These are phyloP conservation scores for Lindgomyces ingoldianus DNA, from an alignment of 495 filamentous ascomycete genomes.

Conservation along the genomic window DNA sequence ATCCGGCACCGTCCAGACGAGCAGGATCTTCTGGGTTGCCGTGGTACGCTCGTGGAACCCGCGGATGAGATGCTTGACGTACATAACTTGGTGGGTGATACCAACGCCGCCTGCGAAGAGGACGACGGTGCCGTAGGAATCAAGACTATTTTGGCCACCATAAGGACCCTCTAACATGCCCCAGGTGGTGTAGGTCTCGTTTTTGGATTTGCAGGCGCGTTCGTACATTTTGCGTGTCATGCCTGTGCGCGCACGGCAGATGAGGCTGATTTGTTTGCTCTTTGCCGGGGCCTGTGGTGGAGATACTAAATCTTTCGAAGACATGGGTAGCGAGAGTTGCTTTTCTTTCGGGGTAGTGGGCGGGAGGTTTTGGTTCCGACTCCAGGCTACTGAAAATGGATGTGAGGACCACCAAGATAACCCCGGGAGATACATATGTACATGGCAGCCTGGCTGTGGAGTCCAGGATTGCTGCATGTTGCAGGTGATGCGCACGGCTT, in stretches of 20 bases:
- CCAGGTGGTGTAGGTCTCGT: constrained; percentile 49
- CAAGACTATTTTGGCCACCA: constrained; percentile 54
- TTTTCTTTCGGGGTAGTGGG: constrained; percentile 6
- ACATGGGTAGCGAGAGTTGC: constrained; percentile 17
- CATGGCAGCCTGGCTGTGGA: constrained; percentile 56
- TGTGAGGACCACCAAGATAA: constrained; percentile 57
- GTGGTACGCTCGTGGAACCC: constrained; percentile 47
- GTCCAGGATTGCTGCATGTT: constrained; percentile 53
- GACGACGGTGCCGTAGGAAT: constrained; percentile 57
- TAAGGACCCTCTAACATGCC: constrained; percentile 60
- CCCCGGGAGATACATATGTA: constrained; percentile 57
- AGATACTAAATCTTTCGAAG: constrained; percentile 47
- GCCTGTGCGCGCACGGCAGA: constrained; percentile 58
- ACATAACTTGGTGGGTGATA: constrained; percentile 61
- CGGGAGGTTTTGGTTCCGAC: constrained; percentile 30
- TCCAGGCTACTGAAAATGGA: constrained; percentile 61
- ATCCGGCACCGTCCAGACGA: constrained; percentile 88
- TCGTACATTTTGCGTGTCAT: constrained; percentile 56
- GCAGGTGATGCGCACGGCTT: constrained; percentile 54
- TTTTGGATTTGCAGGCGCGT: constrained; percentile 47
- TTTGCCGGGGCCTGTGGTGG: constrained; percentile 45
- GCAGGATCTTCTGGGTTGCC: constrained; percentile 62
- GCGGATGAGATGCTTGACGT: constrained; percentile 53
- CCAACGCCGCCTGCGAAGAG: constrained; percentile 62
- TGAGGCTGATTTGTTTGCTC: constrained; percentile 52